These are phyloP conservation scores for Linum lewisii DNA, from an alignment of 345 rosid species.

Conservation along the genomic window DNA sequence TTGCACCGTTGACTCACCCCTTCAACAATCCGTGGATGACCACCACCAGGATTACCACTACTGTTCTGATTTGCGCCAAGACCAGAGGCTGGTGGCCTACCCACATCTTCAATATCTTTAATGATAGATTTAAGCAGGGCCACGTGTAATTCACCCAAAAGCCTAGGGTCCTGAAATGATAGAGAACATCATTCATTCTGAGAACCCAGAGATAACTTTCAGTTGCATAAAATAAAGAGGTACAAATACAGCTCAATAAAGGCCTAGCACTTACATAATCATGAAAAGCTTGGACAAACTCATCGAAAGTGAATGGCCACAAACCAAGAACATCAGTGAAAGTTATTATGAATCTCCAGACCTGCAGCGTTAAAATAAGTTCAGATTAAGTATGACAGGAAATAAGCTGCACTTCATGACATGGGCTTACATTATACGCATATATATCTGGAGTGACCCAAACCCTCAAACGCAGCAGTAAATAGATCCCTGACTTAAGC, in stretches of 20 bases:
- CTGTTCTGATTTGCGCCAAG: constrained; percentile 53
- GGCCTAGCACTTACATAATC: constrained; percentile 48
- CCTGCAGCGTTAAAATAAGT: constrained; percentile 26
- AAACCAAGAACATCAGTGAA: constrained; percentile 74
- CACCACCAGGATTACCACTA: constrained; percentile 73
- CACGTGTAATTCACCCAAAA: constrained; percentile 76
- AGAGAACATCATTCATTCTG: neutral
- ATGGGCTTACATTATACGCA: too few relatives aligned
- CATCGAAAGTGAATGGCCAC: constrained; percentile 93
- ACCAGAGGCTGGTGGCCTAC: constrained; percentile 40
- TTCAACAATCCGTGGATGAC: constrained; percentile 80
- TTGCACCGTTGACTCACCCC: constrained; percentile 53
- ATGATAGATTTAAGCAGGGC: constrained; percentile 58
- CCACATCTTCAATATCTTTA: constrained; percentile 83
- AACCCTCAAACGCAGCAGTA: too few relatives aligned
- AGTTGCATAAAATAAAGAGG: constrained; percentile 11
- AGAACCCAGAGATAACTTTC: neutral
- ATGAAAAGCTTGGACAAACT: constrained; percentile 84
- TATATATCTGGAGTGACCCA: too few relatives aligned
- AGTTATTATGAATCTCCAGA: constrained; percentile 79
- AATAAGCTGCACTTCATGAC: neutral
- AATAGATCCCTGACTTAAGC: too few relatives aligned
- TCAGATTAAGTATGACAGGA: neutral
- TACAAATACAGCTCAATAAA: neutral
- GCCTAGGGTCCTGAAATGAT: constrained; percentile 53